A percentile compares a stretch with the other conserved stretches of the same genome.
These are phyloP conservation scores for Camelina sativa DNA, from an alignment of 345 rosid species.

Conservation along the genomic window DNA sequence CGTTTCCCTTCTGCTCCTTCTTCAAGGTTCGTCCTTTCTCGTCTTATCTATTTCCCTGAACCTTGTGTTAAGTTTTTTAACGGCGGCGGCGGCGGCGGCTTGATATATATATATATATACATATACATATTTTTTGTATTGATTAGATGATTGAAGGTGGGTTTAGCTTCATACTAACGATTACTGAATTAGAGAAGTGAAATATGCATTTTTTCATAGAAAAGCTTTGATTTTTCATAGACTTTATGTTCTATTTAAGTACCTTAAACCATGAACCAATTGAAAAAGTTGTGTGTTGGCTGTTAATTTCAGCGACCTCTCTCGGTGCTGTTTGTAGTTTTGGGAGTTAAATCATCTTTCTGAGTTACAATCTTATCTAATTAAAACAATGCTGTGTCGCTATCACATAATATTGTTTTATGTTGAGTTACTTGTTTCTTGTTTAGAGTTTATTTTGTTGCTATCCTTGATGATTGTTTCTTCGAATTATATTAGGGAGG, in stretches of 20 bases:
- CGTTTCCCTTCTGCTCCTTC: slow-evolving; percentile 55
- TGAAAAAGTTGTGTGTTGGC: not conserved
- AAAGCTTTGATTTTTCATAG: not conserved
- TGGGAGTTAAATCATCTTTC: not conserved
- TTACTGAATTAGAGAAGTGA: slow-evolving; percentile 13
- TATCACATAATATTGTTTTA: not conserved
- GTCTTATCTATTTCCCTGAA: slow-evolving; percentile 23
- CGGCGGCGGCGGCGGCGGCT: slow-evolving; percentile 42
- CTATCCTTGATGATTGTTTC: not conserved
- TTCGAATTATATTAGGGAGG: slow-evolving; percentile 54
- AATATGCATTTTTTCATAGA: slow-evolving; percentile 19
- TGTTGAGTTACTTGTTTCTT: slow-evolving; percentile 15
- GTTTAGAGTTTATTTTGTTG: slow-evolving; percentile 15
- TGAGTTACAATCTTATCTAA: not conserved
- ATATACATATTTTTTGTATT: too few relatives aligned
- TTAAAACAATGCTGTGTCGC: not conserved
- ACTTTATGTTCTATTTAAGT: not conserved
- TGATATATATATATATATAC: not conserved
- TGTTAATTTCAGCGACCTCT: not conserved
- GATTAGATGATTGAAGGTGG: slow-evolving; percentile 14
- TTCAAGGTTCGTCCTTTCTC: slow-evolving; percentile 56
- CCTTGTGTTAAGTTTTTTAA: not conserved
- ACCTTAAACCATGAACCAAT: slow-evolving; percentile 2
- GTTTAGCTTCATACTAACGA: slow-evolving; percentile 1
- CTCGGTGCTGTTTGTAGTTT: not conserved